Evolutionary conservation across 106 monocot species (phyloP).

Genomic region (Apostasia ramifera): DNA sequence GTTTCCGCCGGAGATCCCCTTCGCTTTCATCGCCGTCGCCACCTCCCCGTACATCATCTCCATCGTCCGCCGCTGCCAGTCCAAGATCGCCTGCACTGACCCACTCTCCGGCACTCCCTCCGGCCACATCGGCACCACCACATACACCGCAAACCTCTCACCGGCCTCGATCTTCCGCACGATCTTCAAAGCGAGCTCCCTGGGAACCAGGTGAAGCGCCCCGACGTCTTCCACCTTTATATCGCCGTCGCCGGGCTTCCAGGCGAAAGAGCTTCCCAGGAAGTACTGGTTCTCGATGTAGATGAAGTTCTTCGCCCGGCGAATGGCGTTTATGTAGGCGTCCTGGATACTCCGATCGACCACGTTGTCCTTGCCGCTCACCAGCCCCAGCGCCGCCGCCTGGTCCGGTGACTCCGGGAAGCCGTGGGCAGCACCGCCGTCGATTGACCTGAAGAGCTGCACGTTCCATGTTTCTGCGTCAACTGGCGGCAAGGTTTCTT

Average conservation of each 20-base stretch:
- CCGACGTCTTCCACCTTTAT: slow-evolving; percentile 41
- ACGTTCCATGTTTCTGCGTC: slow-evolving; percentile 13
- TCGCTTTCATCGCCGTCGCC: slow-evolving; percentile 25
- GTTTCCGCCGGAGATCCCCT: slow-evolving; percentile 15
- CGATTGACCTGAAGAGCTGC: slow-evolving; percentile 61
- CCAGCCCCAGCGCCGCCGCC: slow-evolving; percentile 32
- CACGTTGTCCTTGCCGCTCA: slow-evolving; percentile 52
- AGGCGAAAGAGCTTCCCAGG: slow-evolving; percentile 48
- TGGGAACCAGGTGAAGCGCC: slow-evolving; percentile 58
- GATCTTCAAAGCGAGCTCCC: slow-evolving; percentile 57
- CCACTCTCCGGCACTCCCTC: slow-evolving; percentile 58
- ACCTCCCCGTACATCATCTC: slow-evolving; percentile 72
- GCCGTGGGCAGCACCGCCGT: slow-evolving; percentile 40
- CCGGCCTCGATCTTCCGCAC: slow-evolving; percentile 60
- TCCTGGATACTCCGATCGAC: slow-evolving; percentile 64
- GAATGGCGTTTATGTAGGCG: slow-evolving; percentile 55
- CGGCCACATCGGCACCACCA: slow-evolving; percentile 82
- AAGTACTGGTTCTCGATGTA: slow-evolving; percentile 76
- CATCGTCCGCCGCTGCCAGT: slow-evolving; percentile 71
- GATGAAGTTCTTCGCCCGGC: slow-evolving; percentile 51
- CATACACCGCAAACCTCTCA: slow-evolving; percentile 57
- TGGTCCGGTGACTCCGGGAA: slow-evolving; percentile 45
- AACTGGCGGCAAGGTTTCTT: neutral
- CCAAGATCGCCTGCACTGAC: slow-evolving; percentile 60
- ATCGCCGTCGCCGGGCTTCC: slow-evolving; percentile 27